These are phyloP conservation scores for Gossypium mustelinum DNA, from an alignment of 345 rosid species.

Conservation along the genomic window DNA sequence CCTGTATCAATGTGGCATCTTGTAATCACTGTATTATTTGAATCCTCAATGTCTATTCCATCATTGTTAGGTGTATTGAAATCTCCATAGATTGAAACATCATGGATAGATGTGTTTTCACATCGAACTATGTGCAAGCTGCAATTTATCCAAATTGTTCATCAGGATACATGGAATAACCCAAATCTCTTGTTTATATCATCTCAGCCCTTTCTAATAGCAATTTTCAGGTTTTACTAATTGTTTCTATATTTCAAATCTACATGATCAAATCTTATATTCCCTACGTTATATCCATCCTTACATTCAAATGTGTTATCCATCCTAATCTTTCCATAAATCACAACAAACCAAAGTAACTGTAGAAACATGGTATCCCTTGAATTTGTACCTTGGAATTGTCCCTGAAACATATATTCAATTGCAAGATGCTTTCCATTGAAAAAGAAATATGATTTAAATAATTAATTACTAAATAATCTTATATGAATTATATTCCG, in stretches of 20 bases:
- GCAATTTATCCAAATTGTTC: constrained; percentile 26
- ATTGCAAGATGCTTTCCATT: background rate
- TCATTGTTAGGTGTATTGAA: constrained; percentile 89
- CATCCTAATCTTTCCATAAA: background rate
- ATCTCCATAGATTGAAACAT: constrained; percentile 73
- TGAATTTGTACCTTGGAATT: background rate
- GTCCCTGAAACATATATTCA: background rate
- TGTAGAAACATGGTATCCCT: background rate
- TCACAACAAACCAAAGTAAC: background rate
- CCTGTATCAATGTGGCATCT: constrained; percentile 79
- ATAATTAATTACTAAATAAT: no score
- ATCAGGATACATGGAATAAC: constrained; percentile 15
- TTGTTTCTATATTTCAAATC: background rate
- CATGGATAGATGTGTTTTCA: constrained; percentile 55
- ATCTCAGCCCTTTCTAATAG: background rate
- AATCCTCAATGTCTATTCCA: constrained; percentile 86
- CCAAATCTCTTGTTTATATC: background rate
- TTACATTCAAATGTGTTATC: background rate
- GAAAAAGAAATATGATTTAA: background rate
- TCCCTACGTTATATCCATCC: no score
- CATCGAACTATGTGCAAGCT: constrained; percentile 84
- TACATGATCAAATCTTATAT: background rate
- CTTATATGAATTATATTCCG: no score
- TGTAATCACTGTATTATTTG: constrained; percentile 67
- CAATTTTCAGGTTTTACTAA: background rate